Base-by-base conservation (phyloP, 2,329 filamentous ascomycete genomes). In the Nothophaeocryptopus gaeumannii region DNA sequence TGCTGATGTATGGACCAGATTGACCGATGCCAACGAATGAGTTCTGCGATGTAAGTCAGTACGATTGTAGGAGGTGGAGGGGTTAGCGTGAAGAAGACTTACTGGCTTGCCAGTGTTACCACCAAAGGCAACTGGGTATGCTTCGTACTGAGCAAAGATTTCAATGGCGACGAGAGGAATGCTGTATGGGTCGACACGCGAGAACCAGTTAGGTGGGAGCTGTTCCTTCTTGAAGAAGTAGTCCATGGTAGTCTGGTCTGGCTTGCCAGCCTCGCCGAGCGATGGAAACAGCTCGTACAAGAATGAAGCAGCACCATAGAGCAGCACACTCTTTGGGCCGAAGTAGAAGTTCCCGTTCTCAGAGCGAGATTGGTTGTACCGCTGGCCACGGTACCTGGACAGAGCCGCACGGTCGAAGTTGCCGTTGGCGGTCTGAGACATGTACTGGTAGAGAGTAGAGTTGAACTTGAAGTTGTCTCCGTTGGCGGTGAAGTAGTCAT, bases 291-390 rank as follows among this genome's bases (percentile, higher is more conserved):
- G 63, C 48, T 72, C 68, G 62, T 74, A 75, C 10, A 75, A 50
- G 65, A 75, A 75, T 31, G 68, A 70, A 2, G 72, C 65, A 16
- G 72, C 72, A 41, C 72, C 71, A 54, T 68, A 72, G 13, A 73
- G 63, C 9, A 74, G 63, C 2, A 74, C 51, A 7, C 63, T 58
- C 33, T 69, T 56, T 1, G 71, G 71, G 16, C 71, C 70, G 44
- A 72, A 74, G 63, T 63, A 74, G 63, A 74, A 74, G 55, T 73
- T 71, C 5, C 62, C 58, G 50, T 73, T 74, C 47, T 70, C 59
- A 10, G 61, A 58, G 2, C 65, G 49, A 8, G 66, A 70, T 41
- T 73, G 66, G 16, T 70, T 58, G 57, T 71, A 74, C n/a, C 72
- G 67, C 58, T 72, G 62, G 55, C 64, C 61, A 41, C 70, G 67